Conservation (phyloP, 2,329 filamentous ascomycete species). For the Cercospora zeae-maydis region DNA sequence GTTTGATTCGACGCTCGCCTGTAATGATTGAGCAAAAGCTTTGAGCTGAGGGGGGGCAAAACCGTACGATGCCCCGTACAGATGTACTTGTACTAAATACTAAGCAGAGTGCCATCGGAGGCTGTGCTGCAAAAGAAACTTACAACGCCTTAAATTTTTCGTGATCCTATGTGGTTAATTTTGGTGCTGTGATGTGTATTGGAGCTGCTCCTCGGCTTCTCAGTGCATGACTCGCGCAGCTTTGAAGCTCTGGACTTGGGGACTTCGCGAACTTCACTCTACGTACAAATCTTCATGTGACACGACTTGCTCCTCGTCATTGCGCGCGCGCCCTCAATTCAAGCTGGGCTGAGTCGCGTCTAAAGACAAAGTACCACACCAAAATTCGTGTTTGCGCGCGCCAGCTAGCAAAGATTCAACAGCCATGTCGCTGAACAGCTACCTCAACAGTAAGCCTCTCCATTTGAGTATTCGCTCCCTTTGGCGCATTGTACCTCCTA, state of each 20-base stretch:
- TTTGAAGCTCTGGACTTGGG: background rate
- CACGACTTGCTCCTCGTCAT: background rate
- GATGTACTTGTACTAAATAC: conserved; percentile 1
- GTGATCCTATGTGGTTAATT: background rate
- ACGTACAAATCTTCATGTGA: background rate
- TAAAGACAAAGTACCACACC: background rate
- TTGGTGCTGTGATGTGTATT: background rate
- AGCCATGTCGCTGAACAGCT: conserved; percentile 24
- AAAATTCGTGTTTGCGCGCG: background rate
- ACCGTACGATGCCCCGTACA: background rate
- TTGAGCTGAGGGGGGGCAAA: background rate
- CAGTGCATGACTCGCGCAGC: background rate
- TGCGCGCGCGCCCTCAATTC: background rate
- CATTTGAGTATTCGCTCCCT: background rate
- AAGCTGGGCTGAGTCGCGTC: background rate
- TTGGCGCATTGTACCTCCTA: background rate
- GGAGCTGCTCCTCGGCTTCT: background rate
- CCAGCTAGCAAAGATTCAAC: too few relatives aligned
- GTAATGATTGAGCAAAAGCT: background rate
- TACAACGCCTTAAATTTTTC: background rate
- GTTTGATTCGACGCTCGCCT: conserved; percentile 1
- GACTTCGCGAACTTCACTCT: background rate
- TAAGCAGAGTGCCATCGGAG: background rate
- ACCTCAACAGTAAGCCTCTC: conserved; percentile 25
- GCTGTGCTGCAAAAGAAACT: background rate